phyloP scores from a whole-genome alignment of 164 flowering plant genomes.

The Platanus orientalis region DNA sequence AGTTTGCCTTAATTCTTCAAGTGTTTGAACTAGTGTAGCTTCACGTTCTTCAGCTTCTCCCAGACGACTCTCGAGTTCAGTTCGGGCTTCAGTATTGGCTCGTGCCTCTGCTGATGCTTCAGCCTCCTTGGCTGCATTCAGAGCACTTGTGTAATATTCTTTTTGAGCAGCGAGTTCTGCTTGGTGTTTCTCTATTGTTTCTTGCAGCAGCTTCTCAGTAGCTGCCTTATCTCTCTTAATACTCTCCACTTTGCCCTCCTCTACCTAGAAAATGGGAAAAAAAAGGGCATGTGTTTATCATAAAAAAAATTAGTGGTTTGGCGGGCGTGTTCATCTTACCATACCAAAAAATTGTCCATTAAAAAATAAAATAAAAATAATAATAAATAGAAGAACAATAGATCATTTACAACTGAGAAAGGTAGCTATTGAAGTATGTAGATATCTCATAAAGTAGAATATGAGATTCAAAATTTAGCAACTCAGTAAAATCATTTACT shows the following conservation, averaged over 20 bases:
- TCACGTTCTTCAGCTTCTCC: conserved; percentile 94
- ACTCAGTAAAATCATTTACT: too few species aligned
- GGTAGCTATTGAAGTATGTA: too few species aligned
- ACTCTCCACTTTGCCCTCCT: conserved; percentile 94
- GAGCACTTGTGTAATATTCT: conserved; percentile 75
- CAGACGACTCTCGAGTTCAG: conserved; percentile 84
- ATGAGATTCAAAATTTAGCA: too few species aligned
- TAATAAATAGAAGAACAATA: too few species aligned
- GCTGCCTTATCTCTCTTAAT: conserved; percentile 87
- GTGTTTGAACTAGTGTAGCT: conserved; percentile 82
- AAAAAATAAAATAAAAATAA: too few species aligned
- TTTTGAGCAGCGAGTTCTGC: conserved; percentile 83
- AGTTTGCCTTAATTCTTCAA: conserved; percentile 91
- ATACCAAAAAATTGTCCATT: too few species aligned
- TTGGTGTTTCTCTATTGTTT: conserved; percentile 92
- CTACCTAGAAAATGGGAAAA: conserved; percentile 45
- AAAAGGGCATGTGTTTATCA: background rate
- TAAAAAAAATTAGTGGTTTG: background rate
- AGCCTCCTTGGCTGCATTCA: conserved; percentile 92
- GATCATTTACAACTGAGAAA: too few species aligned
- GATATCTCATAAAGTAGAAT: too few species aligned
- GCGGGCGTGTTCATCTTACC: background rate
- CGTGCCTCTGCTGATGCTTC: conserved; percentile 93
- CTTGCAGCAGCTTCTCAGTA: conserved; percentile 90
- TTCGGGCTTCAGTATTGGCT: conserved; percentile 88